Evolutionary conservation across 805 yeast species (phyloP).

Genomic region (Yamadazyma paraphyllophila): DNA sequence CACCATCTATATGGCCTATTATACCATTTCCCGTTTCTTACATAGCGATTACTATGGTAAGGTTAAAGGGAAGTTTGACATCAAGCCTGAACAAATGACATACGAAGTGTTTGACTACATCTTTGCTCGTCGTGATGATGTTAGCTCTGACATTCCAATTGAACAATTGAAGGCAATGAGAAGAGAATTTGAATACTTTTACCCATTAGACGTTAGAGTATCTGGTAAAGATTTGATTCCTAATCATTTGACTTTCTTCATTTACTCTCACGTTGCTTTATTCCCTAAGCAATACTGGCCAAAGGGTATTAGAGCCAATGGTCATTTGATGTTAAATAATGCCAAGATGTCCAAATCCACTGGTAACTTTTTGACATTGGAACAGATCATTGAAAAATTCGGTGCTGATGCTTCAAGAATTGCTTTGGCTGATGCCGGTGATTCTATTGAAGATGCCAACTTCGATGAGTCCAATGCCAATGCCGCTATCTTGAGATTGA

Average conservation of each 20-base stretch:
- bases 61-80: conserved; percentile 66
- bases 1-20: conserved; percentile 92
- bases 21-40: conserved; percentile 82
- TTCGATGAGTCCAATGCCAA: conserved; percentile 95
- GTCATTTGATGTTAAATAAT: conserved; percentile 91
- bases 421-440: conserved; percentile 98
- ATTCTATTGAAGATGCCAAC: conserved; percentile 94
- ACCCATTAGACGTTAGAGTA: conserved; percentile 87
- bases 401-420: conserved; percentile 98
- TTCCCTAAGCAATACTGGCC: conserved; percentile 95
- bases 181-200: conserved; percentile 94
- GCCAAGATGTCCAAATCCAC: conserved; percentile 98
- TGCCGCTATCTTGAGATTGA: conserved; percentile 93
- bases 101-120: conserved; percentile 92
- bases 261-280: conserved; percentile 88
- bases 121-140: conserved; percentile 67
- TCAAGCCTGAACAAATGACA: conserved; percentile 81
- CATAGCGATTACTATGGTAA: conserved; percentile 86
- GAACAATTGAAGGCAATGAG: conserved; percentile 71
- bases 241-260: conserved; percentile 93
- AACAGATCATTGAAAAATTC: conserved; percentile 78
- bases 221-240: conserved; percentile 98
- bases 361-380: conserved; percentile 92
- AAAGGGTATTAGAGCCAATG: conserved; percentile 87
- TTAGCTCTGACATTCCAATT: conserved; percentile 57